Percentiles rank a stretch among this genome's conserved stretches.
These are phyloP conservation scores for Termitomyces sp. DNA, from an alignment of 1,284 basidiomycete genomes.

Conservation along the genomic window DNA sequence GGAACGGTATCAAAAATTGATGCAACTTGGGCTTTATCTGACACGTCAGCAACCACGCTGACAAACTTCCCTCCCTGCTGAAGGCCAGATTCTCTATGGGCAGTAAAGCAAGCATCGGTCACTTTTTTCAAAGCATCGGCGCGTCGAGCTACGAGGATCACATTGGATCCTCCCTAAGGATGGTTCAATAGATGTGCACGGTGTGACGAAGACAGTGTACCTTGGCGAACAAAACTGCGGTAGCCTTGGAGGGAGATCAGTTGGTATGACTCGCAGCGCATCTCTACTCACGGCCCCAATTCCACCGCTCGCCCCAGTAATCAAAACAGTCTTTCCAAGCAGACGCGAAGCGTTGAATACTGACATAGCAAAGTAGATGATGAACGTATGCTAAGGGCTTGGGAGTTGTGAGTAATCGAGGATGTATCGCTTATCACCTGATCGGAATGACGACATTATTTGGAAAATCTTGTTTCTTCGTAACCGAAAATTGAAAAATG, in stretches of 20 bases:
- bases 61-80: slow-evolving; percentile 68
- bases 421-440: slow-evolving; percentile 1
- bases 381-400: background rate
- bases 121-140: slow-evolving; percentile 61
- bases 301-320: slow-evolving; percentile 83
- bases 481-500: background rate
- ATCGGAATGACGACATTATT: slow-evolving; percentile 1
- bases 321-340: slow-evolving; percentile 78
- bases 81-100: slow-evolving; percentile 69
- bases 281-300: slow-evolving; percentile 63
- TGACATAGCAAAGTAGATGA: slow-evolving; percentile 46
- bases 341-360: slow-evolving; percentile 76
- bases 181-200: background rate
- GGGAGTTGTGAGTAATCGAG: too few relatives aligned
- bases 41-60: slow-evolving; percentile 68
- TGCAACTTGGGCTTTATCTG: slow-evolving; percentile 65
- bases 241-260: slow-evolving; percentile 46
- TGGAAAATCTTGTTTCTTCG: background rate
- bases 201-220: slow-evolving; percentile 29
- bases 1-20: slow-evolving; percentile 67
- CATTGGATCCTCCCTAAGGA: slow-evolving; percentile 67
- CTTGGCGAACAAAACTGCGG: slow-evolving; percentile 81
- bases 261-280: slow-evolving; percentile 5
- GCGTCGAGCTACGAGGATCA: slow-evolving; percentile 72
- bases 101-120: slow-evolving; percentile 57